Evolutionary conservation across 2,329 filamentous ascomycete genomes (phyloP), one percentile per base, ranked within the genome.

Genomic region (Cladophialophora carrionii): DNA sequence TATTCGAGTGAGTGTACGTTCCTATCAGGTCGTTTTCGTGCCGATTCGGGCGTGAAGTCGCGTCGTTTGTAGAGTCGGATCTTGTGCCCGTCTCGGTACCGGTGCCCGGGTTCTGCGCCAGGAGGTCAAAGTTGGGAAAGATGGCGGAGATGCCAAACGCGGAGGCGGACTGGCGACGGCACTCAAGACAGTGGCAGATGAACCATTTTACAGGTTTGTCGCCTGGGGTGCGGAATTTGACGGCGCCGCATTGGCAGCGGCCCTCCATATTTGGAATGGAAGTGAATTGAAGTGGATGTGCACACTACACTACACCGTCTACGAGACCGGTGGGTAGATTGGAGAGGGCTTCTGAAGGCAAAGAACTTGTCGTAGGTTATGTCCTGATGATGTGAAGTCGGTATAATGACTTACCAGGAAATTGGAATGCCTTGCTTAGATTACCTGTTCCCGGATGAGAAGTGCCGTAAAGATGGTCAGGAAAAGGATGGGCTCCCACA

Each of bases 111-210:
- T 26, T 54, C 34, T 60, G 57, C 2, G 46, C 48, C 26, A 52
- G 85, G 31, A 90, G 77, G 9, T 79, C 74, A 66, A 90, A 90
- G n/a, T 80, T 80, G 0, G 88, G 88, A 71, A 90, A 91, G 66
- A 90, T 89, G 70, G 88, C 88, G 41, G 86, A 88, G 34, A 87
- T 85, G 31, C 88, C 88, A 75, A 88, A 90, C 1, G 88, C 87
- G 7, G 86, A 87, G 61, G 85, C 57, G n/a, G 86, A 86, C 77
- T 90, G 88, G 63, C 84, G 82, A 55, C 85, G 83, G 75, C 88
- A 91, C 73, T 88, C 83, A 62, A 80, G 77, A 75, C 89, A 91
- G 77, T 90, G 89, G 77, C 88, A 91, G 73, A 90, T 86, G 75
- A 88, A 90, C 57, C 90, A 78, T n/a, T 83, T 84, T 51, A 89